phyloP scores from a whole-genome alignment of 2,329 filamentous ascomycete species.

The Xylaria sp. region DNA sequence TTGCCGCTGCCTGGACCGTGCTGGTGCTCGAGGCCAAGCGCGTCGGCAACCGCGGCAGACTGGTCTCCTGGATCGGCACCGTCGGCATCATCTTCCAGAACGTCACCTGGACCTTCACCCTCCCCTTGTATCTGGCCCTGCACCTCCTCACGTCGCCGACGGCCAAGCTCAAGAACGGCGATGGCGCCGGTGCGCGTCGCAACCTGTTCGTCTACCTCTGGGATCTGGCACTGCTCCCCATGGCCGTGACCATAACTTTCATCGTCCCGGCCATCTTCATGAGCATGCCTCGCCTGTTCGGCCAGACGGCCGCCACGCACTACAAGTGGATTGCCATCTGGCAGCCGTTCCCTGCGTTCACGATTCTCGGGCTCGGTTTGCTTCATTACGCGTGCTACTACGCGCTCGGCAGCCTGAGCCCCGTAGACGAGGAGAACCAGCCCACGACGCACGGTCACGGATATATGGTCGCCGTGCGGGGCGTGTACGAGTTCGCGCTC shows the following conservation, averaged over 20 bases:
- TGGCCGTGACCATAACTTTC: slow-evolving; percentile 37
- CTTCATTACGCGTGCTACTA: slow-evolving; percentile 35
- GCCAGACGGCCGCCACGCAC: slow-evolving; percentile 35
- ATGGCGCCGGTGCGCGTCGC: slow-evolving; percentile 31
- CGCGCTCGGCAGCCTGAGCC: slow-evolving; percentile 33
- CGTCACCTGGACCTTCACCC: slow-evolving; percentile 34
- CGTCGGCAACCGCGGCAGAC: slow-evolving; percentile 36
- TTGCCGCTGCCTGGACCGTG: slow-evolving; percentile 37
- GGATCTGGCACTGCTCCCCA: slow-evolving; percentile 40
- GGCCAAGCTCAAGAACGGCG: slow-evolving; percentile 31
- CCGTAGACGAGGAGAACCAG: slow-evolving; percentile 32
- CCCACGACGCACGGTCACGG: slow-evolving; percentile 35
- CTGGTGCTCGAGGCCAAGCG: slow-evolving; percentile 40
- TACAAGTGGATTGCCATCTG: slow-evolving; percentile 40
- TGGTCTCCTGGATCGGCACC: slow-evolving; percentile 33
- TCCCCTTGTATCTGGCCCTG: slow-evolving; percentile 39
- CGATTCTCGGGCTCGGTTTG: slow-evolving; percentile 30
- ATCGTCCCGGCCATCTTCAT: slow-evolving; percentile 39
- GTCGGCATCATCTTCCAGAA: slow-evolving; percentile 37
- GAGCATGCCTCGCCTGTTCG: slow-evolving; percentile 35
- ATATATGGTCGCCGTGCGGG: slow-evolving; percentile 34
- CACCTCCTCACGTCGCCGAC: slow-evolving; percentile 41
- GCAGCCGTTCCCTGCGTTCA: slow-evolving; percentile 38
- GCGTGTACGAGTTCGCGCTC: slow-evolving; percentile 41
- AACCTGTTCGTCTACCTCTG: slow-evolving; percentile 39